Percentiles rank a stretch among this genome's conserved stretches.
phyloP scores from a whole-genome alignment of 192 early-diverging fungal species.

The Mortierella antarctica region DNA sequence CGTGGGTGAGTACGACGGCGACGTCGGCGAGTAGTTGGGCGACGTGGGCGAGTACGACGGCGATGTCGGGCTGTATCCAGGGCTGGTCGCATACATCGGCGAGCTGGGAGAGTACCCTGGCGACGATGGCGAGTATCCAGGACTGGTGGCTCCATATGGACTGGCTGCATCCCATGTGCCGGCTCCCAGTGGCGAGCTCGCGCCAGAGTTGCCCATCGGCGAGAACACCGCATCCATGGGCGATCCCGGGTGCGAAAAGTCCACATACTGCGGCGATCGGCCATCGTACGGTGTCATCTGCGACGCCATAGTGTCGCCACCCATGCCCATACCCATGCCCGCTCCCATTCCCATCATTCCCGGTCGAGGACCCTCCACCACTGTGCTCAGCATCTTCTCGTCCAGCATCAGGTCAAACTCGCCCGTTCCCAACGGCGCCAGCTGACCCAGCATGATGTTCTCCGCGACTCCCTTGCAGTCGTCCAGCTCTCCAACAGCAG shows the following conservation, averaged over 20 bases:
- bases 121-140: slow-evolving; percentile 57
- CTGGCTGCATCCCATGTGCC: slow-evolving; percentile 47
- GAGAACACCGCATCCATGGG: slow-evolving; percentile 87
- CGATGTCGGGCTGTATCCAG: slow-evolving; percentile 57
- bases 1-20: slow-evolving; percentile 77
- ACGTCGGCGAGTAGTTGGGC: slow-evolving; percentile 69
- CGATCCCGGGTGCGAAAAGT: slow-evolving; percentile 71
- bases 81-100: slow-evolving; percentile 51
- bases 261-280: slow-evolving; percentile 70
- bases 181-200: slow-evolving; percentile 63
- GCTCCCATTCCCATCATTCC: slow-evolving; percentile 59
- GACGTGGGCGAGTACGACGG: slow-evolving; percentile 80
- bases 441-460: slow-evolving; percentile 97
- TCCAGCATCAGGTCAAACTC: slow-evolving; percentile 94
- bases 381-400: slow-evolving; percentile 87
- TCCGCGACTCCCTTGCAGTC: slow-evolving; percentile 97
- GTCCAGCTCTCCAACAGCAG: slow-evolving; percentile 90
- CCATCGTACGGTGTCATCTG: slow-evolving; percentile 85
- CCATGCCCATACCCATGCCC: slow-evolving; percentile 66
- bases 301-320: slow-evolving; percentile 72
- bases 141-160: slow-evolving; percentile 52
- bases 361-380: slow-evolving; percentile 65
- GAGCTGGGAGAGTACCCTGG: slow-evolving; percentile 64
- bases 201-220: slow-evolving; percentile 83
- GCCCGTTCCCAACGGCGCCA: slow-evolving; percentile 96